Evolutionary conservation across 1,139 yeast genomes (phyloP).

Genomic region (Suhomyces coccinellae): DNA sequence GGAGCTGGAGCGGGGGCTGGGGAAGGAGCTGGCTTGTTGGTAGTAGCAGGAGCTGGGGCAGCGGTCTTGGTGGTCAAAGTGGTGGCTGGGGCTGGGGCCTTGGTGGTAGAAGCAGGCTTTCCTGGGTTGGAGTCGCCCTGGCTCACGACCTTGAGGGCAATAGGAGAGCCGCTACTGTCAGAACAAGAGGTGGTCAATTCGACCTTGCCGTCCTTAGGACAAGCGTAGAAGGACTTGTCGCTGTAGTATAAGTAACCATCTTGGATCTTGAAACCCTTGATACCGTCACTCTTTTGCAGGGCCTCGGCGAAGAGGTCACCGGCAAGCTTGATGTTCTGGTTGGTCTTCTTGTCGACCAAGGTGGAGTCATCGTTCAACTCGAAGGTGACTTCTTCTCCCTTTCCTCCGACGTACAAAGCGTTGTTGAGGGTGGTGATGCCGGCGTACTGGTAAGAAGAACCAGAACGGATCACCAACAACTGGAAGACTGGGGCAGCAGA

Average conservation of each 20-base stretch:
- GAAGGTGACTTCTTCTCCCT: constrained; percentile 17
- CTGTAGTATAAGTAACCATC: constrained; percentile 17
- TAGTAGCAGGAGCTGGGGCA: constrained; percentile 1
- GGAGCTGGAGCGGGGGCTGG: constrained; percentile 7
- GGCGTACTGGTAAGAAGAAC: constrained; percentile 25
- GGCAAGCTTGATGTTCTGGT: constrained; percentile 18
- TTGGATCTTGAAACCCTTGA: constrained; percentile 21
- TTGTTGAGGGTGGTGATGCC: constrained; percentile 12
- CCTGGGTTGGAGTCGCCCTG: constrained; percentile 3
- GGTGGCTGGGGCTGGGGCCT: constrained; percentile 3
- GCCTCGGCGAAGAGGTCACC: constrained; percentile 17
- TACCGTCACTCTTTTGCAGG: constrained; percentile 18
- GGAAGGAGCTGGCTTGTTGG: constrained; percentile 9
- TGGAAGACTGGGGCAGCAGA: constrained; percentile 24
- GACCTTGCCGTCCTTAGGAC: constrained; percentile 19
- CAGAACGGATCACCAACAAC: constrained; percentile 26
- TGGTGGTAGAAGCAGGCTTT: constrained; percentile 1
- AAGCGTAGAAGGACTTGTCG: constrained; percentile 20
- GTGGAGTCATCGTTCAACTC: constrained; percentile 22
- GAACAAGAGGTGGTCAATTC: constrained; percentile 13
- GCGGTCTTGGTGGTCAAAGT: constrained; percentile 6
- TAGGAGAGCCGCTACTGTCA: constrained; percentile 13
- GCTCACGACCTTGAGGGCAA: constrained; percentile 13
- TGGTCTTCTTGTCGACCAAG: constrained; percentile 22
- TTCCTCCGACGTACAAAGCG: constrained; percentile 19